Evolutionary conservation across 495 filamentous ascomycete genomes (phyloP).

Genomic region (Mycothermus thermophilus): DNA sequence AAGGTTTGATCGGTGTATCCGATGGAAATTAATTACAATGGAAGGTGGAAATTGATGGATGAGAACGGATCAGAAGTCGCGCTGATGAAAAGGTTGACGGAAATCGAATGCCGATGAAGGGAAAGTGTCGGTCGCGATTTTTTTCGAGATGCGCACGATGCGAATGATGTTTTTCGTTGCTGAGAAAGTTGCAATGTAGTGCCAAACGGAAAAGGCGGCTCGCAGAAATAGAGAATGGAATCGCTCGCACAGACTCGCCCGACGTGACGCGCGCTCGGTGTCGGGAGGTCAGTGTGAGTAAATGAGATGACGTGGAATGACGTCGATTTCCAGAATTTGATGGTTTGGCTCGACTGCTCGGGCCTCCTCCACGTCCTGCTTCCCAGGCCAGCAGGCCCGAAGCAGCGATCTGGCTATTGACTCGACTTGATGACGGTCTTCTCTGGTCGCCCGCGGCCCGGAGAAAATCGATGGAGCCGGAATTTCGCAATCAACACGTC

Average conservation of each 20-base stretch:
- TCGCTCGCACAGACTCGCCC: too few relatives aligned
- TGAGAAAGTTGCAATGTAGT: too few relatives aligned
- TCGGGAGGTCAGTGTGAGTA: too few relatives aligned
- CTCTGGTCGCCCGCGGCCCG: slow-evolving; percentile 13
- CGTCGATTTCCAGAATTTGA: too few relatives aligned
- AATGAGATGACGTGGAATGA: too few relatives aligned
- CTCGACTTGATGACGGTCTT: slow-evolving; percentile 8
- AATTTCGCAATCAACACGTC: slow-evolving; percentile 14
- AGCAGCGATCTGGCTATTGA: slow-evolving; percentile 22
- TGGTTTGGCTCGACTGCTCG: slow-evolving; percentile 7
- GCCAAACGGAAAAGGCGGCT: too few relatives aligned
- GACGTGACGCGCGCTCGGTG: too few relatives aligned
- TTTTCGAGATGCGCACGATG: background rate
- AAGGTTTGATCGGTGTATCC: too few relatives aligned
- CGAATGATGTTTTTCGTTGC: too few relatives aligned
- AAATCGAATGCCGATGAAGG: slow-evolving; percentile 4
- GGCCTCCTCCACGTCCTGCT: slow-evolving; percentile 23
- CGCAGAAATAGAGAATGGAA: slow-evolving; percentile 5
- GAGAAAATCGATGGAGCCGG: slow-evolving; percentile 8
- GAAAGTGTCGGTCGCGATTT: slow-evolving; percentile 4
- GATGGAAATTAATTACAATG: slow-evolving; percentile 25
- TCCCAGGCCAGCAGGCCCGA: slow-evolving; percentile 24
- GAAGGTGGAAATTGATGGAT: too few relatives aligned
- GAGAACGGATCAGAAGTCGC: too few relatives aligned
- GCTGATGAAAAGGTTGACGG: too few relatives aligned